Conservation (phyloP, 306 rosid species). For the Lagenaria siceraria region DNA sequence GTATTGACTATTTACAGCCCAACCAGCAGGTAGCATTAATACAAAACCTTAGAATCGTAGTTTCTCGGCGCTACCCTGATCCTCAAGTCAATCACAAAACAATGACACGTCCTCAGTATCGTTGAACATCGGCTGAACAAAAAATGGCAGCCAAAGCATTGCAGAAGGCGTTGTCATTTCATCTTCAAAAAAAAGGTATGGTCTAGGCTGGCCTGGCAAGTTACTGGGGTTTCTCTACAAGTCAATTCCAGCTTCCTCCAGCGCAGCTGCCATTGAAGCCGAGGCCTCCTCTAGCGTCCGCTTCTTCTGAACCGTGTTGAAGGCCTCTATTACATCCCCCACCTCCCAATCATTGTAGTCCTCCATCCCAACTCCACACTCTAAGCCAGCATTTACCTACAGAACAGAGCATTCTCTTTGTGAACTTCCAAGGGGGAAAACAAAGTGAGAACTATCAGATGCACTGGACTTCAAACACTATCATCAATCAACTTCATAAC, state of each 20-base stretch:
- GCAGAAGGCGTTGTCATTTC: not conserved
- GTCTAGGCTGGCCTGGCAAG: not conserved
- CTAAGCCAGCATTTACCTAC: constrained; percentile 88
- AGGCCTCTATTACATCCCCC: constrained; percentile 68
- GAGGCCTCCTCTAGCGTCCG: constrained; percentile 98
- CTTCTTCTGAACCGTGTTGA: constrained; percentile 56
- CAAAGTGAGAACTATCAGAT: not conserved
- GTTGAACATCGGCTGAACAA: not conserved
- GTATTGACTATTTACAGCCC: constrained; percentile 50
- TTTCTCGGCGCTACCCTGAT: not conserved
- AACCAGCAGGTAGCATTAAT: constrained; percentile 24
- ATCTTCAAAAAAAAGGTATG: not conserved
- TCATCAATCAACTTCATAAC: not conserved
- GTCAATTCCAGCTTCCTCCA: constrained; percentile 49
- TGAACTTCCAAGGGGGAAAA: not conserved
- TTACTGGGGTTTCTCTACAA: constrained; percentile 17
- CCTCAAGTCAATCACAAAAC: not conserved
- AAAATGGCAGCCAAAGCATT: constrained; percentile 2
- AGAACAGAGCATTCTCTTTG: not conserved
- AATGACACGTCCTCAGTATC: not conserved
- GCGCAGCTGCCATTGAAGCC: constrained; percentile 78
- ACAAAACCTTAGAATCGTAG: constrained; percentile 7
- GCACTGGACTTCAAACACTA: not conserved
- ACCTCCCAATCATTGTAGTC: constrained; percentile 76
- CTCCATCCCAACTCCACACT: constrained; percentile 82